Evolutionary conservation across 495 filamentous ascomycete genomes (phyloP).

Genomic region (Thozetella sp.): DNA sequence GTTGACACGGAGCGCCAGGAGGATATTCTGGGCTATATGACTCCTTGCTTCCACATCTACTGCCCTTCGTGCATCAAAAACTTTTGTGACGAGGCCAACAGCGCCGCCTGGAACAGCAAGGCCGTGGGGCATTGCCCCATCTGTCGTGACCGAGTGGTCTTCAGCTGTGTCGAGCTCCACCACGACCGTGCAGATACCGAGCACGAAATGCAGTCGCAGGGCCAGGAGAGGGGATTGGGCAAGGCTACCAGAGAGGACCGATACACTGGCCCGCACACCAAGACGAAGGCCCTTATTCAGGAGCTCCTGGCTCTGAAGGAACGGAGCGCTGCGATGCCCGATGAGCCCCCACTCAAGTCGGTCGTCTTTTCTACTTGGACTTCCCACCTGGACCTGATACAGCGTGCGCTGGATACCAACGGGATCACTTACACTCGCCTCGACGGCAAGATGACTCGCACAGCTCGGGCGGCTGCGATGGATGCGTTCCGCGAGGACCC

Average conservation of each 20-base stretch:
- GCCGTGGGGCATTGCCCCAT: conserved; percentile 54
- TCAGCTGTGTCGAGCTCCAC: conserved; percentile 66
- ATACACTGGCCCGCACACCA: conserved; percentile 88
- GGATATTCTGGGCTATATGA: conserved; percentile 73
- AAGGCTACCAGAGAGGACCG: conserved; percentile 62
- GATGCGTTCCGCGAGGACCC: conserved; percentile 74
- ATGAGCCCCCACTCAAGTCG: conserved; percentile 75
- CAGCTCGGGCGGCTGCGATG: conserved; percentile 70
- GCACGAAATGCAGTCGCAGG: conserved; percentile 48
- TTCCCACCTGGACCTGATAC: conserved; percentile 88
- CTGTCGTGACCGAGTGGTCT: conserved; percentile 62
- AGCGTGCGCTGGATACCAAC: conserved; percentile 74
- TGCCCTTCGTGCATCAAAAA: conserved; percentile 71
- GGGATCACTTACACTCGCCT: conserved; percentile 75
- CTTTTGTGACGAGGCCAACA: conserved; percentile 39
- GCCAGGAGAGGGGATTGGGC: conserved; percentile 41
- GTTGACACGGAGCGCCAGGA: conserved; percentile 58
- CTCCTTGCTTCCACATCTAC: conserved; percentile 80
- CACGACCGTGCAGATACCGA: conserved; percentile 62
- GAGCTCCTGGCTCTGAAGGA: conserved; percentile 61
- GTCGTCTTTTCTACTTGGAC: conserved; percentile 97
- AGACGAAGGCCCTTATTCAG: conserved; percentile 77
- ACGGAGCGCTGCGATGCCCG: conserved; percentile 58
- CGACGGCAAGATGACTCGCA: conserved; percentile 83
- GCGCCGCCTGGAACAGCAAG: conserved; percentile 17